phyloP scores from a whole-genome alignment of 2,329 filamentous ascomycete genomes.

The Cladophialophora bantiana region DNA sequence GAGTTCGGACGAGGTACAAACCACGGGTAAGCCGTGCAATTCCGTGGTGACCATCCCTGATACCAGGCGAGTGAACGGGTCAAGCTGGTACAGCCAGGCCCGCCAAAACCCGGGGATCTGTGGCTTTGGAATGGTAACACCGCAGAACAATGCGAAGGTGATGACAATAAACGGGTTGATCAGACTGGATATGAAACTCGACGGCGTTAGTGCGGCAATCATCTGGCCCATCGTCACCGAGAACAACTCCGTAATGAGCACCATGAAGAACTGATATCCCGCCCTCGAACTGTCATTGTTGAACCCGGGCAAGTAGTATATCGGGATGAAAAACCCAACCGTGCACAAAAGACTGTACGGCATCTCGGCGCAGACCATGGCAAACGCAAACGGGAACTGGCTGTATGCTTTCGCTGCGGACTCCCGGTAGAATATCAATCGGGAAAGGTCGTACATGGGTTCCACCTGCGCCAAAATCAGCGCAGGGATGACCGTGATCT shows the following conservation, averaged over 20 bases:
- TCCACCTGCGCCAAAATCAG: slow-evolving; percentile 85
- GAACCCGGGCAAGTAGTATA: slow-evolving; percentile 86
- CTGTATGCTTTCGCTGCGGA: slow-evolving; percentile 86
- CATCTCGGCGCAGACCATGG: slow-evolving; percentile 82
- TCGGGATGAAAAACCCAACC: slow-evolving; percentile 78
- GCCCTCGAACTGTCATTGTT: slow-evolving; percentile 68
- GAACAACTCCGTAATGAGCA: slow-evolving; percentile 84
- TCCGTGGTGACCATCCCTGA: slow-evolving; percentile 80
- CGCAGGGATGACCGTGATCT: slow-evolving; percentile 80
- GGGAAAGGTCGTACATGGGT: slow-evolving; percentile 79
- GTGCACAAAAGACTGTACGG: slow-evolving; percentile 84
- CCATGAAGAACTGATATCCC: slow-evolving; percentile 86
- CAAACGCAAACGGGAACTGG: slow-evolving; percentile 76
- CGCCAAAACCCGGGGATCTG: slow-evolving; percentile 82
- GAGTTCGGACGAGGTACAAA: slow-evolving; percentile 67
- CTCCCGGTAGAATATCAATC: slow-evolving; percentile 86
- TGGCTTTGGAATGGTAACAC: slow-evolving; percentile 79
- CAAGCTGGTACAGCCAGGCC: slow-evolving; percentile 80
- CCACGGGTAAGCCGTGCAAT: slow-evolving; percentile 69
- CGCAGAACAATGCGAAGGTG: slow-evolving; percentile 84
- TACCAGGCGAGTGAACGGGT: slow-evolving; percentile 83
- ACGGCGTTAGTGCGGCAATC: slow-evolving; percentile 78
- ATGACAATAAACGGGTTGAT: slow-evolving; percentile 85
- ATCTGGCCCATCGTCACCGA: slow-evolving; percentile 79
- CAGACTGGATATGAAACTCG: slow-evolving; percentile 78